Base-by-base conservation (phyloP, 2,329 filamentous ascomycete species). In the Pseudocercospora musae region DNA sequence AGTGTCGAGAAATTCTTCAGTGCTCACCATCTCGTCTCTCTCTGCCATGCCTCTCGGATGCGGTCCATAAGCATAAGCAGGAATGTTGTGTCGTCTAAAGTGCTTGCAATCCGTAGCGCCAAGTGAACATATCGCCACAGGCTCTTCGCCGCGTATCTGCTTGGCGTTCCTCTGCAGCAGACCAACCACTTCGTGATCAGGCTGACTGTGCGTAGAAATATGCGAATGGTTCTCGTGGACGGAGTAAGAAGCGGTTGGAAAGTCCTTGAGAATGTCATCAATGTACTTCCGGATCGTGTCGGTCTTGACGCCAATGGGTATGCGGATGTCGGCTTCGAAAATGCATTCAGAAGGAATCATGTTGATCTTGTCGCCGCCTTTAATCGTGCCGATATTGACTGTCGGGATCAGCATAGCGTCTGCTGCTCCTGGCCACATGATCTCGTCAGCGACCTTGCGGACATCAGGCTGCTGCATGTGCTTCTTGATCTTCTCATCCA, bases 91-190 rank as follows among this genome's bases (percentile, higher is more conserved):
- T 63, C 78, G 76, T 15, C 78, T 67, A 60, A 75, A 79, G 62
- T 76, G 75, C 62, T 80, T 79, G 57, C 75, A 77, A 54, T 79
- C 76, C 1, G 78, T 80, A 1, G 76, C 77, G 10, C 77, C 77
- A 37, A 79, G 66, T 8, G 70, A 73, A 3, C 76, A 75, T 40
- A 78, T 76, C 0, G 73, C 71, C 10, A 75, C 57, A 1, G 76
- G 74, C 42, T 60, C 63, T 27, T 64, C 62, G 13, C 71, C 65
- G 6, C 66, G 68, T 3, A 75, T 61, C 1, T 62, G 57, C 59
- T 71, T 66, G 1, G 74, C 73, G 57, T 74, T 72, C 8, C 67
- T 33, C 52, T 21, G 71, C 33, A 75, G 62, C 18, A 69, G 62
- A 11, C 58, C 63, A 2, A 76, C 71, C 61, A 78, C 72, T 4